Evolutionary conservation across 2,329 filamentous ascomycete species (phyloP).

Genomic region (Fusarium staphyleae): DNA sequence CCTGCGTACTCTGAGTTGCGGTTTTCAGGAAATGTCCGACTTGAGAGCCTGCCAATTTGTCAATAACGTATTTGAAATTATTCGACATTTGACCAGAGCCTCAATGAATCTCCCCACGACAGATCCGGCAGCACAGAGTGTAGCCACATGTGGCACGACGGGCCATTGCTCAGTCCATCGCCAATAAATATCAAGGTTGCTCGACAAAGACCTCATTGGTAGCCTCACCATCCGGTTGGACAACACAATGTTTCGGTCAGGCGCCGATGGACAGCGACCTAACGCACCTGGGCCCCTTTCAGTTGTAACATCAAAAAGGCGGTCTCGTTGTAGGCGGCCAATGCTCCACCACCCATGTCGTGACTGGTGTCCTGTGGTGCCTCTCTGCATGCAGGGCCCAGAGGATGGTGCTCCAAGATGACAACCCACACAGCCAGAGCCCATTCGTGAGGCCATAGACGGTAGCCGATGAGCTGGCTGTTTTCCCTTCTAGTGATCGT

Average conservation of each 20-base stretch:
- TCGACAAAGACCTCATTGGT: conserved; percentile 28
- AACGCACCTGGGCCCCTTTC: conserved; percentile 17
- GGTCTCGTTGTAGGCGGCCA: conserved; percentile 35
- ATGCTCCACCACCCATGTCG: conserved; percentile 32
- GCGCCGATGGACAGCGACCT: conserved; percentile 34
- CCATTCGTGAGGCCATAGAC: conserved; percentile 17
- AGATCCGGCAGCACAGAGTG: conserved; percentile 6
- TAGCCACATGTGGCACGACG: conserved; percentile 28
- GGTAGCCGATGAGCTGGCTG: conserved; percentile 30
- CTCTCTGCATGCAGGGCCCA: conserved; percentile 29
- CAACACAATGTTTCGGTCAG: conserved; percentile 21
- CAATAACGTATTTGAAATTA: conserved; percentile 13
- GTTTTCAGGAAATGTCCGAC: conserved; percentile 10
- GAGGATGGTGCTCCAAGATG: conserved; percentile 16
- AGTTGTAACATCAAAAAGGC: conserved; percentile 36
- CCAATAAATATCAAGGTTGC: conserved; percentile 20
- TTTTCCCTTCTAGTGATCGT: conserved; percentile 22
- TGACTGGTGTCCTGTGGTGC: conserved; percentile 20
- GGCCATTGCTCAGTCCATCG: conserved; percentile 14
- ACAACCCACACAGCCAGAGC: conserved; percentile 15
- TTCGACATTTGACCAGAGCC: conserved; percentile 12
- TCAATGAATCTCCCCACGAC: conserved; percentile 5
- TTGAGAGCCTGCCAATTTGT: conserved; percentile 9
- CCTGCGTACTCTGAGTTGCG: conserved; percentile 10
- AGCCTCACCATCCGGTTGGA: conserved; percentile 39